Percentiles rank a stretch among this genome's conserved stretches.
Evolutionary conservation across 371 early-diverging fungal genomes (phyloP).

Genomic region (Capillidium heterosporum): DNA sequence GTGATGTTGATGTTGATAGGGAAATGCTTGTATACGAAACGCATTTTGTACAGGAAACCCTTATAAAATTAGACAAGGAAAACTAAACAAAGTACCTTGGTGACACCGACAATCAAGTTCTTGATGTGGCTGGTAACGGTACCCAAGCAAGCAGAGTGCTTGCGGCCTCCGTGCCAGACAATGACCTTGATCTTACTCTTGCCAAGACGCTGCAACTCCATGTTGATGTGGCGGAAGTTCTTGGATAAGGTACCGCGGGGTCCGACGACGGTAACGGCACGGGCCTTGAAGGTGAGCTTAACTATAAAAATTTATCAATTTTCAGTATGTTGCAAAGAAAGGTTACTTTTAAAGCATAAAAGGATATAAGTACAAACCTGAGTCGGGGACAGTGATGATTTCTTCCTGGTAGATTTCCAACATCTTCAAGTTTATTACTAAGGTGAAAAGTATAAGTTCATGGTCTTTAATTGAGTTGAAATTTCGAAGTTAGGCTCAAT

Average conservation of each 20-base stretch:
- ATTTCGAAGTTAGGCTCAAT: too few species aligned
- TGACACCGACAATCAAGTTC: conserved; percentile 98
- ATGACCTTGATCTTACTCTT: conserved; percentile 58
- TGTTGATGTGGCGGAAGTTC: conserved; percentile 87
- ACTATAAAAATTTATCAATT: conserved; percentile 15
- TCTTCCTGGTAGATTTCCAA: conserved; percentile 75
- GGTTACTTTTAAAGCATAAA: too few species aligned
- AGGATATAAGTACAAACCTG: conserved; percentile 9
- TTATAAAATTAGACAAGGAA: conserved; percentile 9
- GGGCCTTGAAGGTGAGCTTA: conserved; percentile 55
- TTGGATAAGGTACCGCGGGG: conserved; percentile 82
- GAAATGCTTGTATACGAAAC: conserved; percentile 99
- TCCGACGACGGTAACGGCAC: conserved; percentile 55
- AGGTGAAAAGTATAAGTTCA: too few species aligned
- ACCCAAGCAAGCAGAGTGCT: conserved; percentile 96
- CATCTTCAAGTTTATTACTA: conserved; percentile 20
- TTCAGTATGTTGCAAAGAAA: neutral
- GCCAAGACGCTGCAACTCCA: conserved; percentile 57
- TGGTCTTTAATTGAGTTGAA: too few species aligned
- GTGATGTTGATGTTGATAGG: conserved; percentile 96
- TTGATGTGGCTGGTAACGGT: conserved; percentile 92
- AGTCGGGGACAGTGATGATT: conserved; percentile 58
- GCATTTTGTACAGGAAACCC: conserved; percentile 99
- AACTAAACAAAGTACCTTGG: conserved; percentile 31
- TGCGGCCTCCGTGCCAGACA: conserved; percentile 96